Evolutionary conservation across 2,329 filamentous ascomycete species (phyloP), one percentile per base, ranked within the genome.

Genomic region (Cryphonectria nitschkei): DNA sequence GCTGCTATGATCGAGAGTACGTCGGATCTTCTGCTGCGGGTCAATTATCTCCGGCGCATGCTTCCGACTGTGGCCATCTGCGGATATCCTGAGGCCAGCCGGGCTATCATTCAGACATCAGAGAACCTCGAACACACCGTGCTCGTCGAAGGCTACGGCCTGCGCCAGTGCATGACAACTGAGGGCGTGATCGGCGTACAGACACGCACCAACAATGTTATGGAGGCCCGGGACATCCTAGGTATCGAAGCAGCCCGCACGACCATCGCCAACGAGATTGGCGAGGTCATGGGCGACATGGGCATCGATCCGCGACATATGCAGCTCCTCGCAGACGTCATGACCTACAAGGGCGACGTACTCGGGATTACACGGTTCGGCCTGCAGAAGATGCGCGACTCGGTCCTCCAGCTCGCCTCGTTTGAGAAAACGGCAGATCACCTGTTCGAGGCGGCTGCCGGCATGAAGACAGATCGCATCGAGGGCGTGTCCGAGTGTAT

Each of bases 391-490:
- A 98, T 97, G 92, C 88, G 96, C 67, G 96, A 99, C 80, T 93
- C 89, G 22, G 96, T 98, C 14, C 84, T 99, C 69, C 96, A 99
- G 81, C 87, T 99, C 16, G 96, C 96, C 0, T 95, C 92, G 26
- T 99, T 99, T 78, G 96, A 99, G 82, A 98, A 98, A 88, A 99
- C 96, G 63, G 94, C 96, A 0, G 96, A 99, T 79, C 96, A 99
- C 82, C 83, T 99, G 56, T 99, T 99, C 77, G 95, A 98, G 74
- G 96, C 96, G 2, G 96, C 95, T 8, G 93, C 94, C 6, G 90
- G 91, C 70, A 97, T 97, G 86, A 98, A 98, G 84, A 92, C 89
- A 39, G 96, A 99, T 82, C 87, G 89, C 73, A 97, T 99, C 72
- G 93, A 97, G 80, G 96, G 96, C 76, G 96, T 99, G 13, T 93